These are phyloP conservation scores for Pisolithus albus DNA, from an alignment of 768 basidiomycete genomes.

Conservation along the genomic window DNA sequence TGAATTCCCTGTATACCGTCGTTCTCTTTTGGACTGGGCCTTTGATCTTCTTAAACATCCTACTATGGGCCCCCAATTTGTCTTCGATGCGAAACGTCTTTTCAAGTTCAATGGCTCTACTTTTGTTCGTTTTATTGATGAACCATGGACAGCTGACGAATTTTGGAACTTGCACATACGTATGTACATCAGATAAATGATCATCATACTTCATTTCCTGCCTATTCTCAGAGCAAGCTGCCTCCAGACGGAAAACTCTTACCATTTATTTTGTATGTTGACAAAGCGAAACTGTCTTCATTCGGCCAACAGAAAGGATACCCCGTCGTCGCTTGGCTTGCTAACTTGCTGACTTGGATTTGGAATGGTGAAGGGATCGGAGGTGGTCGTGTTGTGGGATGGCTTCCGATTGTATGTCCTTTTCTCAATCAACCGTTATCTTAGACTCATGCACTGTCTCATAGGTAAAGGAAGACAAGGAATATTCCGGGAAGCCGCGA, in stretches of 20 bases:
- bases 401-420: slow-evolving; percentile 27
- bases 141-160: no score
- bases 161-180: slow-evolving; percentile 34
- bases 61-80: no score
- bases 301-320: slow-evolving; percentile 35
- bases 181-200: not conserved
- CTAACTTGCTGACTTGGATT: slow-evolving; percentile 26
- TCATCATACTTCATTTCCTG: no score
- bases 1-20: no score
- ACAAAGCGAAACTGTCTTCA: slow-evolving; percentile 30
- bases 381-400: slow-evolving; percentile 25
- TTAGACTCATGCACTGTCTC: not conserved
- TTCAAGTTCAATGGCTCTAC: no score
- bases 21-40: no score
- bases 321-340: slow-evolving; percentile 28
- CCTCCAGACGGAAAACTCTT: slow-evolving; percentile 18
- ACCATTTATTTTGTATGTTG: slow-evolving; percentile 32
- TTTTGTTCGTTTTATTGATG: no score
- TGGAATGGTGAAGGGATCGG: slow-evolving; percentile 30
- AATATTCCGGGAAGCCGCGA: not conserved
- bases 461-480: slow-evolving; percentile 2
- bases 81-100: no score
- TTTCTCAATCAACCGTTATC: not conserved
- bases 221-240: not conserved
- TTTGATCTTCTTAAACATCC: no score